phyloP scores from a whole-genome alignment of 2,329 filamentous ascomycete species.

The Ceratocystis cacaofunesta region DNA sequence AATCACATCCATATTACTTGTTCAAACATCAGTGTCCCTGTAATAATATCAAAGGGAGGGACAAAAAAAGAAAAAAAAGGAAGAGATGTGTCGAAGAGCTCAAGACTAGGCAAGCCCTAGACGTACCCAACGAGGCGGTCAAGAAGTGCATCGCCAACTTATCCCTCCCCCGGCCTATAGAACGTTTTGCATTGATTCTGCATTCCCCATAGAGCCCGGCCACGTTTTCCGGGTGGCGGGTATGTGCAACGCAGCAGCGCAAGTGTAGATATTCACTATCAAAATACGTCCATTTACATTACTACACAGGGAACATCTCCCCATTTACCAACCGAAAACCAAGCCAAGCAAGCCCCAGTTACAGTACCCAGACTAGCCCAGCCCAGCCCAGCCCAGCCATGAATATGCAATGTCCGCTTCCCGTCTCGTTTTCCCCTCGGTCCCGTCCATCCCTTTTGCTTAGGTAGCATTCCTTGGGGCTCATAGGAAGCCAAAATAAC shows the following conservation, averaged over 20 bases:
- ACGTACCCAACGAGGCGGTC: not conserved
- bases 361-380: too few relatives aligned
- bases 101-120: too few relatives aligned
- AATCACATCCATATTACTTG: not conserved
- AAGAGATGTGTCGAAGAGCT: not conserved
- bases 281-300: too few relatives aligned
- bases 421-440: not conserved
- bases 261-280: not conserved
- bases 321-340: not conserved
- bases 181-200: not conserved
- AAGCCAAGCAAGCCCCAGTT: not conserved
- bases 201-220: not conserved
- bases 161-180: not conserved
- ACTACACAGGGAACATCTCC: too few relatives aligned
- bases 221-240: slow-evolving; percentile 2
- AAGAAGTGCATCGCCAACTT: not conserved
- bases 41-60: not conserved
- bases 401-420: not conserved
- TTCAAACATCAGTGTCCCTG: not conserved
- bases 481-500: not conserved
- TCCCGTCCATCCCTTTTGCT: slow-evolving; percentile 1
- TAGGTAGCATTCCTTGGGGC: not conserved
- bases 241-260: not conserved
- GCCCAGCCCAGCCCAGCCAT: not conserved
- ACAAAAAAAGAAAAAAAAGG: not conserved